Conservation (phyloP, 1,284 basidiomycete genomes). For the Schizopora paradoxa region DNA sequence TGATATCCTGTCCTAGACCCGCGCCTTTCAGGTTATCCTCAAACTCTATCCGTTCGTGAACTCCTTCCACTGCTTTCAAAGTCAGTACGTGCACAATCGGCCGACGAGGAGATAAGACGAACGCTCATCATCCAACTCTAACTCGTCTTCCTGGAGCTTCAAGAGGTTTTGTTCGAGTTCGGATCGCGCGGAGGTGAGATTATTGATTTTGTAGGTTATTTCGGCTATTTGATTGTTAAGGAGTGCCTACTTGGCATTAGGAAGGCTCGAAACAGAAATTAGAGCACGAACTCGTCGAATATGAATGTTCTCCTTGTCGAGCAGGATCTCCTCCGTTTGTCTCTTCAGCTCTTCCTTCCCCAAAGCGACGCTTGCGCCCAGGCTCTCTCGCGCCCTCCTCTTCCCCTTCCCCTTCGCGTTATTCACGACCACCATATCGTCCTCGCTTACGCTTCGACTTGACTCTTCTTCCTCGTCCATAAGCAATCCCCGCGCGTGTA, state of each 20-base stretch:
- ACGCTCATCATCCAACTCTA: constrained; percentile 94
- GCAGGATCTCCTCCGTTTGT: constrained; percentile 78
- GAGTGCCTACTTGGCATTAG: constrained; percentile 50
- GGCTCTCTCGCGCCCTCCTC: constrained; percentile 58
- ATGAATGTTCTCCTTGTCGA: constrained; percentile 86
- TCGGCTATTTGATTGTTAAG: constrained; percentile 83
- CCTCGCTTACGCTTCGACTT: constrained; percentile 63
- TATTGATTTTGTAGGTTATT: constrained; percentile 84
- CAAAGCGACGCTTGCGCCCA: constrained; percentile 64
- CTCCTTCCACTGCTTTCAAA: constrained; percentile 70
- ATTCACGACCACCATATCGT: constrained; percentile 57
- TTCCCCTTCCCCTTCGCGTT: constrained; percentile 43
- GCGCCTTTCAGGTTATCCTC: constrained; percentile 41
- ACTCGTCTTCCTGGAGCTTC: constrained; percentile 88
- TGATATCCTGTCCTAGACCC: constrained; percentile 45
- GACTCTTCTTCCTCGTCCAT: constrained; percentile 48
- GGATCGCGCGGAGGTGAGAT: constrained; percentile 75
- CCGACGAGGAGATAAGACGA: constrained; percentile 27
- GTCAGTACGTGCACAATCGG: constrained; percentile 9
- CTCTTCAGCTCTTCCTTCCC: constrained; percentile 77
- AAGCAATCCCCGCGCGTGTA: constrained; percentile 72
- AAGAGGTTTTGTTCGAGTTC: constrained; percentile 82
- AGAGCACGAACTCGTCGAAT: constrained; percentile 69
- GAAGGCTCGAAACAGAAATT: constrained; percentile 18
- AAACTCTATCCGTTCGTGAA: constrained; percentile 75